Conservation (phyloP, 2,329 filamentous ascomycete genomes). For the Fusarium mexicanum region DNA sequence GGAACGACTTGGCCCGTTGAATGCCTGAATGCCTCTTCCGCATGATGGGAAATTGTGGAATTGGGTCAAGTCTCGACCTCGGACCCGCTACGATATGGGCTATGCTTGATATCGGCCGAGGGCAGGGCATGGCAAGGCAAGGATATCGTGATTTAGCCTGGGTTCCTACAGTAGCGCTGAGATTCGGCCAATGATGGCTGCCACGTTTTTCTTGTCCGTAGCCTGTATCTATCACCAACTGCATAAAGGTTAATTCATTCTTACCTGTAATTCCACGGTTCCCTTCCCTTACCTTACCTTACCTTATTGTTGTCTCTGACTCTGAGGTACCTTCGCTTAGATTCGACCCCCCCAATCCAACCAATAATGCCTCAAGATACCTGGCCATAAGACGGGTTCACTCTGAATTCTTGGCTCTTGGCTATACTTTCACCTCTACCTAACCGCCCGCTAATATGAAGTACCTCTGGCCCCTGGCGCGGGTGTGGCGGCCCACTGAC, state of each 20-base stretch:
- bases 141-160: neutral
- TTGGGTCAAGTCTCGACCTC: constrained; percentile 5
- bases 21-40: constrained; percentile 52
- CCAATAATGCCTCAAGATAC: neutral
- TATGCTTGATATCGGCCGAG: constrained; percentile 12
- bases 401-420: neutral
- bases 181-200: constrained; percentile 9
- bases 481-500: constrained; percentile 11
- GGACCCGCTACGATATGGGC: constrained; percentile 2
- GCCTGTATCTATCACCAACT: neutral
- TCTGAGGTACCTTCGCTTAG: neutral
- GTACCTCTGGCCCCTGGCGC: constrained; percentile 2
- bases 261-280: neutral
- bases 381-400: neutral
- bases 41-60: constrained; percentile 49
- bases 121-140: neutral
- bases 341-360: neutral
- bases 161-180: constrained; percentile 24
- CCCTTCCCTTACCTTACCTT: neutral
- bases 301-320: neutral
- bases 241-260: neutral
- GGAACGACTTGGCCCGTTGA: constrained; percentile 59
- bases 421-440: neutral
- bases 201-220: neutral
- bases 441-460: neutral